These are phyloP conservation scores for Spathaspora passalidarum DNA, from an alignment of 805 yeast genomes.

Conservation along the genomic window DNA sequence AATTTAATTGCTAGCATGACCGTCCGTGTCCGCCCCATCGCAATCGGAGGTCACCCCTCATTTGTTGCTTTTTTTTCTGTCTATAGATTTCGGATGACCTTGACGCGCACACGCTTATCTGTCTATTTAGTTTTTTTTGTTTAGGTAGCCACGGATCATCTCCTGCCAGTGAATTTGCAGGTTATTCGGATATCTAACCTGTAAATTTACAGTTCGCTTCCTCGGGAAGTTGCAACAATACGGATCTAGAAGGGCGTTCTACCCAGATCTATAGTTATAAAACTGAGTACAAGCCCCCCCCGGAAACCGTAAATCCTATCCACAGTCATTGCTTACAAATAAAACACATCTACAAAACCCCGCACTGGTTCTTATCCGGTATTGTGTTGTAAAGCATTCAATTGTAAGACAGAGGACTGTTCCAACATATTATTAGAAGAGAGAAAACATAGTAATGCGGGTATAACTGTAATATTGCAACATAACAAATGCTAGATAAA, in stretches of 20 bases:
- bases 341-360: too few species aligned
- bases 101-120: not conserved
- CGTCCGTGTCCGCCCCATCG: not conserved
- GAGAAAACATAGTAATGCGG: too few species aligned
- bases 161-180: not conserved
- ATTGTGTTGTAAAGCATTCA: too few species aligned
- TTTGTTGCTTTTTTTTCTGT: too few species aligned
- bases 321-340: too few species aligned
- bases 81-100: not conserved
- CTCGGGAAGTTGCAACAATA: not conserved
- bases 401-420: too few species aligned
- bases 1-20: too few species aligned
- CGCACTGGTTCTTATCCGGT: too few species aligned
- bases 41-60: not conserved
- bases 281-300: too few species aligned
- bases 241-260: not conserved
- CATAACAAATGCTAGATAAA: not conserved
- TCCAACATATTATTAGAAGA: too few species aligned
- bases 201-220: not conserved
- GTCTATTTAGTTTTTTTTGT: not conserved
- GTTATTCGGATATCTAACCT: not conserved
- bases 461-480: too few species aligned
- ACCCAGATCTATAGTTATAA: not conserved
- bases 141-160: slow-evolving; percentile 1
- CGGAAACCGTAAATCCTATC: too few species aligned